Conservation (phyloP, 2,329 filamentous ascomycete species). For the Colletotrichum sp. region DNA sequence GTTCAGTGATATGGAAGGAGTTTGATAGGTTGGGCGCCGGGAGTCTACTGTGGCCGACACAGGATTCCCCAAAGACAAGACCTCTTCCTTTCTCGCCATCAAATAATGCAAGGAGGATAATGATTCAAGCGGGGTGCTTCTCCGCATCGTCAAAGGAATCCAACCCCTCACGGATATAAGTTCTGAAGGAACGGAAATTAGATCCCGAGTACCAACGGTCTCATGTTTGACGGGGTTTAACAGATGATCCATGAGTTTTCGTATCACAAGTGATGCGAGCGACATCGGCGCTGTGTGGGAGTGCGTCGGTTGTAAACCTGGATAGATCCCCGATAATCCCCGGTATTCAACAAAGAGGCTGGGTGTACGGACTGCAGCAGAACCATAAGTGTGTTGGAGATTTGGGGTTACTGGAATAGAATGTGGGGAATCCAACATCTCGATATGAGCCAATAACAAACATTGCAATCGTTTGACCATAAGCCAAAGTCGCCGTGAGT, state of each 20-base stretch:
- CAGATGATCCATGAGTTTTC: neutral
- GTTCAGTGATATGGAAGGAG: too few species aligned
- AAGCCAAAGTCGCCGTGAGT: neutral
- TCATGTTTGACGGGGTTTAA: neutral
- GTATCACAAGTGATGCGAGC: neutral
- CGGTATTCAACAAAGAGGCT: fast-evolving
- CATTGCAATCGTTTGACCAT: neutral
- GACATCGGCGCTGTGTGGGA: neutral
- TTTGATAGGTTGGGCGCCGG: too few species aligned
- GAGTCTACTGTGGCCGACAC: too few species aligned
- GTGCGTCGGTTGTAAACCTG: neutral
- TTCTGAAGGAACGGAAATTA: neutral
- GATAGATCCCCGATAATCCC: neutral
- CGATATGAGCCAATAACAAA: fast-evolving
- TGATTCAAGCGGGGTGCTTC: fast-evolving
- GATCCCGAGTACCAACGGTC: neutral
- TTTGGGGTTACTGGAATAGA: fast-evolving
- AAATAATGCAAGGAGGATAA: neutral
- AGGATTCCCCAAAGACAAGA: too few species aligned
- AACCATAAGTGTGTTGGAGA: neutral
- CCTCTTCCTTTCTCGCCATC: neutral
- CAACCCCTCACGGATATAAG: neutral
- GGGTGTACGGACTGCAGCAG: neutral
- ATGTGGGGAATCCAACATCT: neutral
- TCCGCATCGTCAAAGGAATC: neutral